Evolutionary conservation across 305 asterid species (phyloP), one percentile per base, ranked within the genome.

Genomic region (Fraxinus platypoda): DNA sequence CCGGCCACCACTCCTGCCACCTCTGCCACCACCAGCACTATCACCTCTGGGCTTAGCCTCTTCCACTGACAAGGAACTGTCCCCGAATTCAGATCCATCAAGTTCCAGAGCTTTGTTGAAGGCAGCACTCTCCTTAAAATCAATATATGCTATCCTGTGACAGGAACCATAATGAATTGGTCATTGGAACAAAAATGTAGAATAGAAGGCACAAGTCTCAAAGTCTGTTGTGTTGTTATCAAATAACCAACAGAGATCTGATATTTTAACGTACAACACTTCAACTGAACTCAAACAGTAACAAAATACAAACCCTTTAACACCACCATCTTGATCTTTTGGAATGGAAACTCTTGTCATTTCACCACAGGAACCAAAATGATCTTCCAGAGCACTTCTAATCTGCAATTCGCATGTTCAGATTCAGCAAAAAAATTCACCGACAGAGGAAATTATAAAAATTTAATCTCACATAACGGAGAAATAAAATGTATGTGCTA

Each of bases 311-410:
- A 15, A 94, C 99, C 99, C 99, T 85, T 88, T 93, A 77, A 82
- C 37, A 52, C 80, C 82, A 28, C 87, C 87, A 2, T 95, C 99
- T 25, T 82, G 89, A 86, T 85, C 97, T 64, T 38, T 87, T 0
- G 98, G 98, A 83, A 92, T 71, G 34, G 93, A 86, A 37, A 92
- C 83, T 78, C 91, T 88, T 19, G 89, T 83, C 68, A 95, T 91
- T 86, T 91, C 95, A 59, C 99, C 99, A 80, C 98, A 95, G 70
- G 88, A 80, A 64, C 90, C 89, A 85, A 95, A 95, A 88, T 90
- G 95, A 49, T 87, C 92, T 79, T 90, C 85, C 71, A 95, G 88
- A 38, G 91, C 85, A 72, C 84, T 88, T 90, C 87, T 92, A 75
- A 90, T 85, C 99, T 95, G 97, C 71, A 83, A 76, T 6, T 74